phyloP scores from a whole-genome alignment of 495 filamentous ascomycete species.

The Umbilicaria muhlenbergii region DNA sequence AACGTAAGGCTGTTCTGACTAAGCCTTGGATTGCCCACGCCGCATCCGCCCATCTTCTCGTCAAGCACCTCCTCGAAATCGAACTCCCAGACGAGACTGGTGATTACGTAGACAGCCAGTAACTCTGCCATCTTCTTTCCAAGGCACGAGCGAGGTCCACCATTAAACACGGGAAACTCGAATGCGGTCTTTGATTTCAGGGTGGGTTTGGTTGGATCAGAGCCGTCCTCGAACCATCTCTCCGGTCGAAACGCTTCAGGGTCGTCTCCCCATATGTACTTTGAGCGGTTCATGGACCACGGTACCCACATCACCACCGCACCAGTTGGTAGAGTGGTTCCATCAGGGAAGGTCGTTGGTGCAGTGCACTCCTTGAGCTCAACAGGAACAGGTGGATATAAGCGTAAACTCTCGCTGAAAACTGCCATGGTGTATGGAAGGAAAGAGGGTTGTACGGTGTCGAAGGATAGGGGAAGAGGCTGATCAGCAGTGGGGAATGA shows the following conservation, averaged over 20 bases:
- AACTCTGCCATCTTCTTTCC: constrained; percentile 46
- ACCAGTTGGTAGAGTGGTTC: constrained; percentile 34
- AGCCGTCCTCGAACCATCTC: constrained; percentile 25
- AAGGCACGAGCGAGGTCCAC: constrained; percentile 37
- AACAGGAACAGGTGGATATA: constrained; percentile 45
- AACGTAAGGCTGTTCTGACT: constrained; percentile 42
- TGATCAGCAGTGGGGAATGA: neutral
- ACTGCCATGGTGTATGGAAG: constrained; percentile 39
- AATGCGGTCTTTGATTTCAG: constrained; percentile 27
- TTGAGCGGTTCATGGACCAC: constrained; percentile 44
- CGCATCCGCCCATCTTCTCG: neutral
- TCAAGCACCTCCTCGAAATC: constrained; percentile 23
- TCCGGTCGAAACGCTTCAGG: constrained; percentile 36
- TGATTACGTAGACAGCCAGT: constrained; percentile 35
- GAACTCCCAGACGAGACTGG: constrained; percentile 29
- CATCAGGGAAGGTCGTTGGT: constrained; percentile 36
- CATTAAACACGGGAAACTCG: constrained; percentile 48
- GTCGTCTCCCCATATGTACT: constrained; percentile 37
- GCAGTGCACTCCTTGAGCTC: constrained; percentile 40
- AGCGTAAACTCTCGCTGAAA: constrained; percentile 38
- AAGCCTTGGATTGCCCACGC: constrained; percentile 19
- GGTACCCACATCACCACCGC: constrained; percentile 40
- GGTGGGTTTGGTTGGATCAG: constrained; percentile 1
- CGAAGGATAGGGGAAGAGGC: constrained; percentile 10
- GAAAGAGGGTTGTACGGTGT: constrained; percentile 23